Percentiles rank a stretch among this genome's conserved stretches.
phyloP scores from a whole-genome alignment of 1,139 yeast genomes.

The Lodderomyces parapsilosis region DNA sequence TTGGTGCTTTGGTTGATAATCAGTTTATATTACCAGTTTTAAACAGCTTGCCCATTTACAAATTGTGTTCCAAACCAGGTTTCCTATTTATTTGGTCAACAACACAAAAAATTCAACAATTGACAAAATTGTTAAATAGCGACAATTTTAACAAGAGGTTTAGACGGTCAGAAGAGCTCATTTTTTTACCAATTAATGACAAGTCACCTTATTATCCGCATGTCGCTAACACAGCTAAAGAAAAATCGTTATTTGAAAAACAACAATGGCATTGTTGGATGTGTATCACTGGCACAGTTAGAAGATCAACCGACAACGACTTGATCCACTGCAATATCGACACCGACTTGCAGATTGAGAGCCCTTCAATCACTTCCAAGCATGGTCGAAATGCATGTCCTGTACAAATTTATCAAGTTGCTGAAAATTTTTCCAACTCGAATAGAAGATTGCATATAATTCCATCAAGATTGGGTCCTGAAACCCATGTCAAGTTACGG shows the following conservation, averaged over 20 bases:
- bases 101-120: constrained; percentile 63
- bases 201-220: constrained; percentile 60
- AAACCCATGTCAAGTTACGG: constrained; percentile 66
- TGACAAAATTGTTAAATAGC: constrained; percentile 55
- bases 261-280: constrained; percentile 96
- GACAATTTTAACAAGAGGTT: constrained; percentile 72
- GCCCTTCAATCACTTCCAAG: constrained; percentile 16
- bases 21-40: constrained; percentile 63
- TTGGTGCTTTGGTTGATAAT: constrained; percentile 78
- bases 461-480: constrained; percentile 64
- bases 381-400: constrained; percentile 54
- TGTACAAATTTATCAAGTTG: constrained; percentile 70
- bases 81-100: constrained; percentile 86
- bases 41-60: constrained; percentile 65
- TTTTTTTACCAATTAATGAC: constrained; percentile 61
- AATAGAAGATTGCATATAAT: constrained; percentile 80
- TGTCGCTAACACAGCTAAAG: constrained; percentile 14
- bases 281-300: constrained; percentile 93
- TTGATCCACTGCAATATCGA: constrained; percentile 90
- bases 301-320: constrained; percentile 80
- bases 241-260: constrained; percentile 24
- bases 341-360: constrained; percentile 74
- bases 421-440: constrained; percentile 88
- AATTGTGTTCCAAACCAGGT: constrained; percentile 80
- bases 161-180: constrained; percentile 84